These are phyloP conservation scores for Trichoderma simmonsii DNA, from an alignment of 2,329 filamentous ascomycete genomes.

Conservation along the genomic window DNA sequence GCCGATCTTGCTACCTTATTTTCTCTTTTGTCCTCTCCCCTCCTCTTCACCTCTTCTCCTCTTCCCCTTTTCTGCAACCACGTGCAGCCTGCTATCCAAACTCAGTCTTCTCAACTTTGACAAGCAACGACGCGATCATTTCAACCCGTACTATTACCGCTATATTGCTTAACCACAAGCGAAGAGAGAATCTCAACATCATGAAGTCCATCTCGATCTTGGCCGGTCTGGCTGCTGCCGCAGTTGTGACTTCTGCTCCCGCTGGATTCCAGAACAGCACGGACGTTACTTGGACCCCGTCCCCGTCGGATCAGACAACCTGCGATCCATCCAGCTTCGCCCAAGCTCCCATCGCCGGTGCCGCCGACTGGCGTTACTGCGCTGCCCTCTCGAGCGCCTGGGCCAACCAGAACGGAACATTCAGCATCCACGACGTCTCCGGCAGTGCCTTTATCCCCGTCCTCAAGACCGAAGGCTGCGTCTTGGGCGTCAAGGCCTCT, in stretches of 20 bases:
- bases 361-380: constrained; percentile 32
- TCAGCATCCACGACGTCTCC: constrained; percentile 24
- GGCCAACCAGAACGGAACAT: constrained; percentile 31
- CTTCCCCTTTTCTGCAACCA: not conserved
- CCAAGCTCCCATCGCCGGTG: constrained; percentile 21
- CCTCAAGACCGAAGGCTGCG: constrained; percentile 27
- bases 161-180: not conserved
- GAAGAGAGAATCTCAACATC: not conserved
- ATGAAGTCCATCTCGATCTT: constrained; percentile 9
- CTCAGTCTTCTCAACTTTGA: not conserved
- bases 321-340: constrained; percentile 29
- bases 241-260: constrained; percentile 3
- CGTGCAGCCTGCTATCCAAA: not conserved
- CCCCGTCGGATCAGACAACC: constrained; percentile 24
- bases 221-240: not conserved
- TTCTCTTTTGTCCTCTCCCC: not conserved
- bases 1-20: not conserved
- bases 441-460: constrained; percentile 24
- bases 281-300: constrained; percentile 28
- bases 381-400: constrained; percentile 32
- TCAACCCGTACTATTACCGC: not conserved
- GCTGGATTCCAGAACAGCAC: constrained; percentile 21
- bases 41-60: not conserved
- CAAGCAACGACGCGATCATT: not conserved
- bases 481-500: constrained; percentile 27